Conservation (phyloP, 1,284 basidiomycete species). For the Moesziomyces sp. region DNA sequence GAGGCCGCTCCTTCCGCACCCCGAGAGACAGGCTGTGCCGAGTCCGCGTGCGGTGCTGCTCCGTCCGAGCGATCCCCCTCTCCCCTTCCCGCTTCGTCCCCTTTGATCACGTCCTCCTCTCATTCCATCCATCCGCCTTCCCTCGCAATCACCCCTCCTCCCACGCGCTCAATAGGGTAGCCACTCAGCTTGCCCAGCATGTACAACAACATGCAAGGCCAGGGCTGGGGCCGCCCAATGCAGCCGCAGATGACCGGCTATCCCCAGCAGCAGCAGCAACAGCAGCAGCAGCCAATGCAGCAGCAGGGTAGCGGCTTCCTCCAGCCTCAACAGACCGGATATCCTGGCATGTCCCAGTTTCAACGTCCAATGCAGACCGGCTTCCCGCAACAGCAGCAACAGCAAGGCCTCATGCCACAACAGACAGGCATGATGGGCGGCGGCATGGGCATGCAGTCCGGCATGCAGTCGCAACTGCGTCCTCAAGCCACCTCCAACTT, state of each 20-base stretch:
- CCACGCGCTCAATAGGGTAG: not conserved
- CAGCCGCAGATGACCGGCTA: conserved; percentile 57
- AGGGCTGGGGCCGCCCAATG: conserved; percentile 54
- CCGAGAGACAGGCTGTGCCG: conserved; percentile 21
- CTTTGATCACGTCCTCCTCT: conserved; percentile 1
- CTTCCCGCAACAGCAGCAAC: conserved; percentile 34
- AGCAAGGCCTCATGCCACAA: conserved; percentile 33
- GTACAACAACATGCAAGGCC: conserved; percentile 60
- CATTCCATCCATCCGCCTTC: conserved; percentile 3
- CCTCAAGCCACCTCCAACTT: conserved; percentile 4
- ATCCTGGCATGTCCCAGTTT: conserved; percentile 48
- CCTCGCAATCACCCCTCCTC: not conserved
- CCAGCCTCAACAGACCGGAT: conserved; percentile 54
- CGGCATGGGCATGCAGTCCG: conserved; percentile 52
- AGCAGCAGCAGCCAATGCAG: conserved; percentile 49
- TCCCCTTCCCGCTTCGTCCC: not conserved
- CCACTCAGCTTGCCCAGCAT: conserved; percentile 18
- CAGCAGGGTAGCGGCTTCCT: conserved; percentile 52
- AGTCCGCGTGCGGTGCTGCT: conserved; percentile 1
- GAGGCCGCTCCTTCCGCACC: not conserved
- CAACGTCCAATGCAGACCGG: conserved; percentile 57
- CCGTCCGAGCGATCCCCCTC: conserved; percentile 1
- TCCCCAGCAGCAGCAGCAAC: conserved; percentile 52
- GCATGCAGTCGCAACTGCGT: conserved; percentile 3
- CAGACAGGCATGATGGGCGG: conserved; percentile 44